These are phyloP conservation scores for Pelagomonas calceolata DNA, from an alignment of 108 stramenopile genomes.

Conservation along the genomic window DNA sequence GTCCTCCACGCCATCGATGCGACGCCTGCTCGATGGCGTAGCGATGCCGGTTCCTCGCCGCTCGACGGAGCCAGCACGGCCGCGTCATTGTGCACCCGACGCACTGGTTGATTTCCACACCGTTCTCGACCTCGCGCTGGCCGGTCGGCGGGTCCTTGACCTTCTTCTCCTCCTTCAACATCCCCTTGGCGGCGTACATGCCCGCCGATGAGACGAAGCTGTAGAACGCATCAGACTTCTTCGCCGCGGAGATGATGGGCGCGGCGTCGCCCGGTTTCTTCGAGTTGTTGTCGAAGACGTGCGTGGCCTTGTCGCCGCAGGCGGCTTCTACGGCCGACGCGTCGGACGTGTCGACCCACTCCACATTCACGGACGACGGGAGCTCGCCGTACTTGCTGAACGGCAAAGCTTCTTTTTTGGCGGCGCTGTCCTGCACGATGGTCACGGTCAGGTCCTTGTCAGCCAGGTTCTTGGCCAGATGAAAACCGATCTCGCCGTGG, in stretches of 20 bases:
- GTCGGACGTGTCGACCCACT: constrained; percentile 20
- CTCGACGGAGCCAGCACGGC: too few species aligned
- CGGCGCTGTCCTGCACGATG: constrained; percentile 18
- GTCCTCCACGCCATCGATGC: too few species aligned
- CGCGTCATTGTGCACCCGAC: too few species aligned
- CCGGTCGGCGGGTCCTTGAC: constrained; percentile 25
- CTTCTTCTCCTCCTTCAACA: background rate
- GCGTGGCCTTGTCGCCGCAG: constrained; percentile 19
- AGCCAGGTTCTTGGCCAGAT: constrained; percentile 19
- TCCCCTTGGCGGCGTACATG: constrained; percentile 27
- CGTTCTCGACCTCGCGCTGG: constrained; percentile 22
- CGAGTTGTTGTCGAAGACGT: constrained; percentile 28
- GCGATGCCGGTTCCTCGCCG: too few species aligned
- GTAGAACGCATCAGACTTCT: constrained; percentile 15
- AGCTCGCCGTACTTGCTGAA: constrained; percentile 23
- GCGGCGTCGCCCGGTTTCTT: constrained; percentile 22
- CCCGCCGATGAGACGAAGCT: constrained; percentile 25
- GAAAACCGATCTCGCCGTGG: constrained; percentile 28
- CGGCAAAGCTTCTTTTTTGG: constrained; percentile 21
- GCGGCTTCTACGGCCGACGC: constrained; percentile 16
- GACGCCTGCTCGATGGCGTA: too few species aligned
- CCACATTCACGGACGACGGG: constrained; percentile 11
- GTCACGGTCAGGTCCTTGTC: constrained; percentile 20
- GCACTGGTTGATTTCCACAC: too few species aligned
- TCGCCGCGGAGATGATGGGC: constrained; percentile 14